phyloP scores from a whole-genome alignment of 352 stramenopile genomes.

The Thalassiosira tumida region DNA sequence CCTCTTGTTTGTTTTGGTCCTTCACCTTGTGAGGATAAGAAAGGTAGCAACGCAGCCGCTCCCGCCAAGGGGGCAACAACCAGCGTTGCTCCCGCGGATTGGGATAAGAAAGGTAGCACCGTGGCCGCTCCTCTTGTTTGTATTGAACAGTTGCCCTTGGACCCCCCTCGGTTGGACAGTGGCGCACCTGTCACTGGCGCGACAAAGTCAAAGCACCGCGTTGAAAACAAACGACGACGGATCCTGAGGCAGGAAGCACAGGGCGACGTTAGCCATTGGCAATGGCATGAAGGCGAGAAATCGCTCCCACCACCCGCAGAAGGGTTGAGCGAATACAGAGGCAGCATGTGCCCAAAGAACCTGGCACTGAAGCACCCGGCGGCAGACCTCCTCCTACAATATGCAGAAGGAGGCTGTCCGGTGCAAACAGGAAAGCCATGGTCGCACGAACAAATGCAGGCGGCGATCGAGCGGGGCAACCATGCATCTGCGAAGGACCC shows the following conservation, averaged over 20 bases:
- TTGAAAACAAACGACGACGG: neutral
- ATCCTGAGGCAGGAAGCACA: neutral
- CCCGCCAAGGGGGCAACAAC: no score
- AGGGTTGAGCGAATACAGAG: neutral
- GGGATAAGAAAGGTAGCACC: no score
- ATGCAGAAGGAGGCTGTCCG: conserved; percentile 46
- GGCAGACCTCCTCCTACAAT: conserved; percentile 15
- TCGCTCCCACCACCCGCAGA: neutral
- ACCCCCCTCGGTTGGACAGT: no score
- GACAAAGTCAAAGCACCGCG: neutral
- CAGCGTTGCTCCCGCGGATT: no score
- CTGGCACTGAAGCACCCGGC: conserved; percentile 6
- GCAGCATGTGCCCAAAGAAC: conserved; percentile 19
- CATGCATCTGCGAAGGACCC: conserved; percentile 41
- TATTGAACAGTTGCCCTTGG: no score
- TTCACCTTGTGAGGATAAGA: no score
- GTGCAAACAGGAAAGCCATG: conserved; percentile 22
- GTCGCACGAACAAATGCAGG: conserved; percentile 35
- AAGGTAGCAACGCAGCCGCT: no score
- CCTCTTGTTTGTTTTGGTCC: no score
- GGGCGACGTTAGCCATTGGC: neutral
- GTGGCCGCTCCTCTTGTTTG: no score
- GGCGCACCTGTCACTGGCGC: neutral
- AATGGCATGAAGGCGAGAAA: neutral
- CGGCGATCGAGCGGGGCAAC: neutral